Evolutionary conservation across 2,329 filamentous ascomycete genomes (phyloP).

Genomic region (Colletotrichum plurivorum): DNA sequence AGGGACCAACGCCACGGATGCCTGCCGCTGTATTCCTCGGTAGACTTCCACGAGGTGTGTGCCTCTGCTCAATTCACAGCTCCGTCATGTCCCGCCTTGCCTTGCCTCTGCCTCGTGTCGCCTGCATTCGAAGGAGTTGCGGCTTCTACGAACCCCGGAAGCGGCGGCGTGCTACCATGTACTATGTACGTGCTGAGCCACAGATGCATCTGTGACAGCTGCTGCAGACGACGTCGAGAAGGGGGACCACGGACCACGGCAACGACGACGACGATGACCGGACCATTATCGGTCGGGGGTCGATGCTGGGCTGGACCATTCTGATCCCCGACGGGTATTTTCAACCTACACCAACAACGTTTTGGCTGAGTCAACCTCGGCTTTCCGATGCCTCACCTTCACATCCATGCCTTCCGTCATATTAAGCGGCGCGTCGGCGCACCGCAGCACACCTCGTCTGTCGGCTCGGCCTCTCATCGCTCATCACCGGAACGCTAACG

Average conservation of each 20-base stretch:
- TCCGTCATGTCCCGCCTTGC: no score
- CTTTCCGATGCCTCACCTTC: no score
- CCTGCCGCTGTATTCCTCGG: background rate
- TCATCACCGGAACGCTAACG: slow-evolving; percentile 17
- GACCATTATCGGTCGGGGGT: background rate
- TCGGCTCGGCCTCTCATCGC: slow-evolving; percentile 2
- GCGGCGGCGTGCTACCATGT: background rate
- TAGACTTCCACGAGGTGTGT: no score
- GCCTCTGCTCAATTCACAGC: no score
- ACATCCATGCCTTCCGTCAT: no score
- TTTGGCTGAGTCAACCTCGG: no score
- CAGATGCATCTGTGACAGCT: background rate
- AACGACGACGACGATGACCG: no score
- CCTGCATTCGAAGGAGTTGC: background rate
- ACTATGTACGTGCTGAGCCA: background rate
- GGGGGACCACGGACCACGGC: no score
- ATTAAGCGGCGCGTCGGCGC: no score
- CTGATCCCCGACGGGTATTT: background rate
- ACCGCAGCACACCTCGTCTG: background rate
- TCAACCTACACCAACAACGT: background rate
- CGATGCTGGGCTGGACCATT: slow-evolving; percentile 15
- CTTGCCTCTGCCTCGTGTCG: no score
- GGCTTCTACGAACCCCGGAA: background rate
- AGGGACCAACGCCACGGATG: background rate
- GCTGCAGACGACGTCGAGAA: background rate